phyloP scores from a whole-genome alignment of 805 yeast species.

The Candida sithepensis region DNA sequence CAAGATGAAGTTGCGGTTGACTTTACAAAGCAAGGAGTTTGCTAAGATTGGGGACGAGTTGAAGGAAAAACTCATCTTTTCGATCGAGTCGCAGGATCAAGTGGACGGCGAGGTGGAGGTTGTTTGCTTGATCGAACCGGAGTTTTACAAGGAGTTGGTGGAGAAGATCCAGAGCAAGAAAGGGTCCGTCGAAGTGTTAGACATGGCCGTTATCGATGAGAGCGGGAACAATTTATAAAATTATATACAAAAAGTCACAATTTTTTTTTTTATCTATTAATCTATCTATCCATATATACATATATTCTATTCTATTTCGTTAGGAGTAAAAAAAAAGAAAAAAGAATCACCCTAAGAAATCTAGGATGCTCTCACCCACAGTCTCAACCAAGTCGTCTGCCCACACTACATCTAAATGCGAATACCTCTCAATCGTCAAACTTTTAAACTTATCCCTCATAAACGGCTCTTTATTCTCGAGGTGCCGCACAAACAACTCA shows the following conservation, averaged over 20 bases:
- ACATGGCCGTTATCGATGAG: slow-evolving; percentile 80
- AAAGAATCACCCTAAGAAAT: slow-evolving; percentile 24
- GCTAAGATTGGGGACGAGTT: slow-evolving; percentile 32
- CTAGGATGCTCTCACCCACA: slow-evolving; percentile 51
- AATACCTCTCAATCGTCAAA: slow-evolving; percentile 55
- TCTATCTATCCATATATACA: too few species aligned
- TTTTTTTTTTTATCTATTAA: too few species aligned
- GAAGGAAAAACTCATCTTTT: slow-evolving; percentile 32
- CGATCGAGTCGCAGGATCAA: slow-evolving; percentile 27
- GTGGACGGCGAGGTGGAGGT: slow-evolving; percentile 24
- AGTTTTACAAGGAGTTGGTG: slow-evolving; percentile 67
- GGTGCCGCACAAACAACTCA: slow-evolving; percentile 57
- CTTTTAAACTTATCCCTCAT: slow-evolving; percentile 34
- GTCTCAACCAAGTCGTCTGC: slow-evolving; percentile 68
- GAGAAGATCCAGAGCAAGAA: slow-evolving; percentile 55
- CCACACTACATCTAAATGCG: slow-evolving; percentile 93
- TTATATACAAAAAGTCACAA: too few species aligned
- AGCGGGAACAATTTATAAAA: slow-evolving; percentile 33
- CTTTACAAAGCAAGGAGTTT: slow-evolving; percentile 51
- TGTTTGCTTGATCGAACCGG: slow-evolving; percentile 79
- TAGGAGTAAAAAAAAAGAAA: background rate
- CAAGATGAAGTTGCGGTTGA: slow-evolving; percentile 79
- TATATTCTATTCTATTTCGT: too few species aligned
- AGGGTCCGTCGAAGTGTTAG: slow-evolving; percentile 78
- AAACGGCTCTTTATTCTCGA: slow-evolving; percentile 55